Evolutionary conservation across 331 rosid genomes (phyloP).

Genomic region (Rhamnella rubrinervis): DNA sequence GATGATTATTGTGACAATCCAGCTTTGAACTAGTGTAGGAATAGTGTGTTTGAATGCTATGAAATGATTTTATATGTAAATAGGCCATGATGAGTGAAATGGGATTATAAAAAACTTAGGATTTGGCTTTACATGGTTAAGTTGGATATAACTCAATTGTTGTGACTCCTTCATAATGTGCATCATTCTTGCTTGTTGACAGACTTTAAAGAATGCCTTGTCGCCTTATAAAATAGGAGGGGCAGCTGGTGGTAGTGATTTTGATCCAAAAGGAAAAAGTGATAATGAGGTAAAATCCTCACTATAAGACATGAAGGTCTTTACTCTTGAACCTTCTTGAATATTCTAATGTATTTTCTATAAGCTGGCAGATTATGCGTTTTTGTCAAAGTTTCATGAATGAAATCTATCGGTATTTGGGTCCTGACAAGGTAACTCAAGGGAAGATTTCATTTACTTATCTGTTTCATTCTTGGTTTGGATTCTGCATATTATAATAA

Average conservation of each 20-base stretch:
- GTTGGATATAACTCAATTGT: neutral
- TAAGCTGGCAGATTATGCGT: conserved; percentile 71
- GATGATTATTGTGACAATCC: neutral
- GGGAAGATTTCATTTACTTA: conserved; percentile 17
- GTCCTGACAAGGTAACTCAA: conserved; percentile 91
- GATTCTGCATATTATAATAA: conserved; percentile 24
- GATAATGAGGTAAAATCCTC: conserved; percentile 78
- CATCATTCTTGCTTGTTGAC: conserved; percentile 29
- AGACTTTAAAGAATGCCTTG: conserved; percentile 95
- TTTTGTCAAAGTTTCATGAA: conserved; percentile 99
- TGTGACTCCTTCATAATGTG: conserved; percentile 11
- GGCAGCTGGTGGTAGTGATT: conserved; percentile 99
- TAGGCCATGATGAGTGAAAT: neutral
- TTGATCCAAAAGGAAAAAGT: conserved; percentile 97
- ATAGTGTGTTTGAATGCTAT: too few species aligned
- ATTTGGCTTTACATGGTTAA: conserved; percentile 2
- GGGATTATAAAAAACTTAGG: neutral
- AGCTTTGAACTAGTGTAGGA: too few species aligned
- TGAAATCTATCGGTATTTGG: conserved; percentile 91
- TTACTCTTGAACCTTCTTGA: conserved; percentile 8
- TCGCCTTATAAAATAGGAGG: conserved; percentile 99
- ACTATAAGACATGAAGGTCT: conserved; percentile 11
- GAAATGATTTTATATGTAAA: too few species aligned
- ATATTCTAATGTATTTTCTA: conserved; percentile 37
- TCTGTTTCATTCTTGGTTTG: conserved; percentile 9